phyloP scores from a whole-genome alignment of 2,329 filamentous ascomycete species.

The Fusarium coicis region DNA sequence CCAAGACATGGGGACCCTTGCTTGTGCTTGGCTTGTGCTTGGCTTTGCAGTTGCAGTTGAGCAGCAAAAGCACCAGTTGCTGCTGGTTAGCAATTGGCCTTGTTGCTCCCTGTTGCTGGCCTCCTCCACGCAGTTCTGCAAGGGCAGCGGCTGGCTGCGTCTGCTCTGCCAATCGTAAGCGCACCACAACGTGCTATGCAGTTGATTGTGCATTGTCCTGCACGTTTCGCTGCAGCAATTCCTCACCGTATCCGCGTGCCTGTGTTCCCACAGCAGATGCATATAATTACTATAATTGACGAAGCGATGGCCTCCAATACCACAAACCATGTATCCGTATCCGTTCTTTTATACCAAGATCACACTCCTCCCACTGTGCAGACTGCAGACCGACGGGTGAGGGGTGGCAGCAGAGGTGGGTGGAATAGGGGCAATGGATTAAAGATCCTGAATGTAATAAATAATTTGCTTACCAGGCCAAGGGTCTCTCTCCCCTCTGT shows the following conservation, averaged over 20 bases:
- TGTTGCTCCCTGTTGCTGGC: constrained; percentile 19
- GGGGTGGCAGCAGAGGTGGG: constrained; percentile 32
- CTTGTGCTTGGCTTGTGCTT: constrained; percentile 4
- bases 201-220: constrained; percentile 31
- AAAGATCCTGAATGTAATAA: constrained; percentile 26
- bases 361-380: background rate
- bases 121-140: constrained; percentile 34
- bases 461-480: constrained; percentile 32
- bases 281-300: background rate
- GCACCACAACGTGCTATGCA: constrained; percentile 30
- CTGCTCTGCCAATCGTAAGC: constrained; percentile 39
- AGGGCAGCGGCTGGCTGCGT: constrained; percentile 44
- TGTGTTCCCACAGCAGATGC: constrained; percentile 23
- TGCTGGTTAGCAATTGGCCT: constrained; percentile 19
- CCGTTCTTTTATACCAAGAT: background rate
- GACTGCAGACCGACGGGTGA: background rate
- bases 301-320: constrained; percentile 16
- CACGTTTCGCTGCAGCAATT: constrained; percentile 22
- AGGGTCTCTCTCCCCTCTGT: background rate
- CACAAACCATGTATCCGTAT: constrained; percentile 2
- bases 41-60: constrained; percentile 5
- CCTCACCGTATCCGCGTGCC: constrained; percentile 31
- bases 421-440: constrained; percentile 35
- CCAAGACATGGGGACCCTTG: constrained; percentile 23
- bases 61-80: constrained; percentile 8